Base-by-base conservation (phyloP, 2,329 filamentous ascomycete species). In the Xylariaceae sp. region DNA sequence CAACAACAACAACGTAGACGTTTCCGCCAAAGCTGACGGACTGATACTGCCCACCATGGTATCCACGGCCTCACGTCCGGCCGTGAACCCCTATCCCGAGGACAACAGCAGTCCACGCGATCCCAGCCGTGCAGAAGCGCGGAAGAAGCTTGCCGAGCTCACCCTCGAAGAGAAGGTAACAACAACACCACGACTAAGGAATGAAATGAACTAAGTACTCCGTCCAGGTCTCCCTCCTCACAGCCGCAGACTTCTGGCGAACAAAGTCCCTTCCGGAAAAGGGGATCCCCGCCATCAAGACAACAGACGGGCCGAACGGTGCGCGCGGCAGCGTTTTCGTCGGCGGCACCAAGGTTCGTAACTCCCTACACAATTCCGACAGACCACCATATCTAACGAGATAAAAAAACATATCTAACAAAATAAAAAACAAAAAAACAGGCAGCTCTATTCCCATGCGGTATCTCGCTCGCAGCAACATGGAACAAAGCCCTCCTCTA, bases 361-460 rank as follows among this genome's bases (percentile, higher is more conserved):
- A 44, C 37, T 23, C 9, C 11, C 11, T 13, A 41, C 37, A 9
- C 11, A 30, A 17, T 11, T 2, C 17, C 17, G 17, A 18, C 45
- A 15, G 6, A 23, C 48, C 2, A 30, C 17, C 37, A 23, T 8
- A 59, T 61, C 58, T 66, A 49, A 45, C 37, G 48, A 18, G 9
- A 6, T 51, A 18, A 37, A 18, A 18, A 18, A 30, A 15, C 37
- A 23, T 8, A 59, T 61, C 58, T 66, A 50, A 45, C 37, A 48
- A 18, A 8, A 6, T 2, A 18, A 18, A 18, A 18, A 18, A 18
- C 17, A 2, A 2, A 18, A 18, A 18, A 18, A 57, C 57, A 89
- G 77, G 88, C 89, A 45, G 89, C 89, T 15, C 81, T 91, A 51
- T 89, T 93, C 64, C 90, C 90, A 6, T 92, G 89, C 65, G 89